phyloP scores from a whole-genome alignment of 257 asterid species.

The Galeopsis tetrahit region DNA sequence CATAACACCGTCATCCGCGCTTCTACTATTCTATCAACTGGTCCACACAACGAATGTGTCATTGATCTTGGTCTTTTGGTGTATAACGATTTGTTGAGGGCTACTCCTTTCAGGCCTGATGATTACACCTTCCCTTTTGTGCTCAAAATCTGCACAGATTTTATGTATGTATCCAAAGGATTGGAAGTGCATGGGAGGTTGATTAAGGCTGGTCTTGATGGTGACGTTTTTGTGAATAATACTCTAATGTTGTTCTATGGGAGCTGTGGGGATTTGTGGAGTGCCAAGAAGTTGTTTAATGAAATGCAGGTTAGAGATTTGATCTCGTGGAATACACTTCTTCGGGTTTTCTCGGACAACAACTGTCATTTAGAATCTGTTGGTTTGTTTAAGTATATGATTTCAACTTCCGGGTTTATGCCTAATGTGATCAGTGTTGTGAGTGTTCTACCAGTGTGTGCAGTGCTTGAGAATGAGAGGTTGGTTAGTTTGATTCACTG shows the following conservation, averaged over 20 bases:
- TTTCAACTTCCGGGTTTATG: slow-evolving; percentile 37
- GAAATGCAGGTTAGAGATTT: slow-evolving; percentile 67
- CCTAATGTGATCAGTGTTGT: slow-evolving; percentile 64
- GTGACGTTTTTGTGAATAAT: slow-evolving; percentile 64
- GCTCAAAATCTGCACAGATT: slow-evolving; percentile 69
- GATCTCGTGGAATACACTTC: slow-evolving; percentile 71
- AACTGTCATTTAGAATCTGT: slow-evolving; percentile 41
- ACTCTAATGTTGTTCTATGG: slow-evolving; percentile 69
- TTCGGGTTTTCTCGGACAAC: slow-evolving; percentile 52
- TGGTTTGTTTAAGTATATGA: slow-evolving; percentile 53
- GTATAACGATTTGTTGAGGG: slow-evolving; percentile 58
- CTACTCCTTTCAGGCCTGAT: slow-evolving; percentile 47
- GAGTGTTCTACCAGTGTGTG: slow-evolving; percentile 64
- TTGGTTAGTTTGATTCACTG: slow-evolving; percentile 55
- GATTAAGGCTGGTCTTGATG: slow-evolving; percentile 57
- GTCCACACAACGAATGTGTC: slow-evolving; percentile 24
- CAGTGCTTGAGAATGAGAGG: slow-evolving; percentile 44
- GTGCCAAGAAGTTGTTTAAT: slow-evolving; percentile 53
- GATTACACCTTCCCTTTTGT: slow-evolving; percentile 76
- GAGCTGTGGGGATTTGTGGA: slow-evolving; percentile 45
- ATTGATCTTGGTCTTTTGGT: slow-evolving; percentile 37
- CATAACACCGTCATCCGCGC: slow-evolving; percentile 73
- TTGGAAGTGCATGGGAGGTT: slow-evolving; percentile 67
- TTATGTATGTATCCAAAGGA: slow-evolving; percentile 48
- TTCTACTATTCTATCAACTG: slow-evolving; percentile 37